Conservation (phyloP, 78 protist genomes). For the Corallochytrium limacisporum region DNA sequence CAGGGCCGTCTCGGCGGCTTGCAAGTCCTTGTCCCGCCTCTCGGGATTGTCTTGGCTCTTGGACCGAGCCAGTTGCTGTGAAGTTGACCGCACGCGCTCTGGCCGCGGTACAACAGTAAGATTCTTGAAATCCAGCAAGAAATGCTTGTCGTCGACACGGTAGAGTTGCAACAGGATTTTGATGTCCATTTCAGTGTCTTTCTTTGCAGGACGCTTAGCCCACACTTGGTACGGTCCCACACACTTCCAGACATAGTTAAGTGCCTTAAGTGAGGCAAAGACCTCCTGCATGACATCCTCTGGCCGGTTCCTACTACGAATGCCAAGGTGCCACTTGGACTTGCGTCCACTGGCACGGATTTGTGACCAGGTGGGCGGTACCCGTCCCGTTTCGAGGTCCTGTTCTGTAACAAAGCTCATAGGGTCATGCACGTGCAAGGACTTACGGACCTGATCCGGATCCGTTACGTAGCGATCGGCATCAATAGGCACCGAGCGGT, state of each 20-base stretch:
- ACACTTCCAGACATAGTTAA: neutral
- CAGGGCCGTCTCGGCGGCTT: too few relatives aligned
- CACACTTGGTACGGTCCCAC: neutral
- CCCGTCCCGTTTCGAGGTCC: neutral
- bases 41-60: too few relatives aligned
- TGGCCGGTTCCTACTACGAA: slow-evolving; percentile 1
- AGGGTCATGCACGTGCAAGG: neutral
- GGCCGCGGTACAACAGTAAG: too few relatives aligned
- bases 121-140: slow-evolving; percentile 9
- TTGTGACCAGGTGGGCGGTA: neutral
- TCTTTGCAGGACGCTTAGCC: neutral
- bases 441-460: neutral
- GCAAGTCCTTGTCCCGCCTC: too few relatives aligned
- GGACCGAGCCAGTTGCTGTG: too few relatives aligned
- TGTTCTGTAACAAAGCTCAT: neutral
- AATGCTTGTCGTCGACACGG: slow-evolving; percentile 10
- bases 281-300: slow-evolving; percentile 25
- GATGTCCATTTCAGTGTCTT: neutral
- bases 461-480: too few relatives aligned
- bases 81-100: too few relatives aligned
- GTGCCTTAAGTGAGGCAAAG: neutral
- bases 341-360: neutral
- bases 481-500: neutral
- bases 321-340: slow-evolving; percentile 22
- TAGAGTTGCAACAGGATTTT: slow-evolving; percentile 11